A percentile compares a stretch with the other conserved stretches of the same genome.
phyloP scores from a whole-genome alignment of 257 asterid species.

The Fraxinus americana region DNA sequence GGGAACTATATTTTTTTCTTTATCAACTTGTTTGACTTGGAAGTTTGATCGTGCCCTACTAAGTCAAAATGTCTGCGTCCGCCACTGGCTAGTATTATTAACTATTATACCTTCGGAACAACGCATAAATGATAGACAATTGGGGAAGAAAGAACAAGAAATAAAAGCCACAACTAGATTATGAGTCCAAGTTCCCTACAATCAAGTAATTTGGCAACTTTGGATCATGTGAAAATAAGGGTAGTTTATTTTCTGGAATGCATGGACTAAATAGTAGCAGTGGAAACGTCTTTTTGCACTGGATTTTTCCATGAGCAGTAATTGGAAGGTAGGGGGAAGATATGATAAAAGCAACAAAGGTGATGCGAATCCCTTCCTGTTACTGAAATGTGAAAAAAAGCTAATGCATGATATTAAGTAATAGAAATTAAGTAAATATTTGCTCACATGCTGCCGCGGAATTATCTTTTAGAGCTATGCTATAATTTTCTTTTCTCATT shows the following conservation, averaged over 20 bases:
- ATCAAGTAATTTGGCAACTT: too few species aligned
- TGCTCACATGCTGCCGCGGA: background rate
- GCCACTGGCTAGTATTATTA: background rate
- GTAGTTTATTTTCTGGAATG: too few species aligned
- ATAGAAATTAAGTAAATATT: background rate
- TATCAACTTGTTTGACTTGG: too few species aligned
- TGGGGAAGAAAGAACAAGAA: background rate
- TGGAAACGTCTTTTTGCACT: background rate
- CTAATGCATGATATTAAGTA: slow-evolving; percentile 6
- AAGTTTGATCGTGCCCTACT: too few species aligned
- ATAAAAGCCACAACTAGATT: too few species aligned
- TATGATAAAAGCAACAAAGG: slow-evolving; percentile 6
- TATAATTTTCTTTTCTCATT: background rate
- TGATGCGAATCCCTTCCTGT: slow-evolving; percentile 8
- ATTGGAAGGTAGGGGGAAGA: slow-evolving; percentile 2
- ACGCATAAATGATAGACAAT: background rate
- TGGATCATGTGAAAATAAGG: too few species aligned
- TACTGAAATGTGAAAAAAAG: background rate
- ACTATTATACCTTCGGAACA: background rate
- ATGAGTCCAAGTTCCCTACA: too few species aligned
- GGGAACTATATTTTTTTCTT: too few species aligned
- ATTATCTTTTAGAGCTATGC: background rate
- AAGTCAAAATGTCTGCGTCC: too few species aligned
- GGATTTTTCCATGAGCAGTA: slow-evolving; percentile 1
- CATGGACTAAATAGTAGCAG: background rate